A percentile compares a stretch with the other conserved stretches of the same genome.
Conservation (phyloP, 768 basidiomycete species). For the Rossbeevera mucosa region DNA sequence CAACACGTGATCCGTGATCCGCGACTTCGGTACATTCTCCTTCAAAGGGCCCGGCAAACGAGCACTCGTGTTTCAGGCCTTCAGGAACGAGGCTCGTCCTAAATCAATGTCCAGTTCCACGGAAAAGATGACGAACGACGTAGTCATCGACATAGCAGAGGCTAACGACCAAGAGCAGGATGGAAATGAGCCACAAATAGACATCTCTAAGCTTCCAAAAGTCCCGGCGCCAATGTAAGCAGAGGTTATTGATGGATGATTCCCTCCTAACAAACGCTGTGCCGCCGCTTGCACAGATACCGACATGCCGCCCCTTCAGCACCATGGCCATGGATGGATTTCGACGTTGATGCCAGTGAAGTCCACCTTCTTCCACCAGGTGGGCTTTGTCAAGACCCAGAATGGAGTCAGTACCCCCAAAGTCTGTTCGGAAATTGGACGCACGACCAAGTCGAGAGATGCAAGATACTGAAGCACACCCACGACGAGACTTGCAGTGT, state of each 20-base stretch:
- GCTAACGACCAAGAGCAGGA: conserved; percentile 1
- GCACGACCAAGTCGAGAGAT: conserved; percentile 28
- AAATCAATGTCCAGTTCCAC: background rate
- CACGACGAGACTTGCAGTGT: conserved; percentile 13
- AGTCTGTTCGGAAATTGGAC: conserved; percentile 36
- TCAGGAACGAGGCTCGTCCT: background rate
- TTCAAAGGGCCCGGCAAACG: conserved; percentile 12
- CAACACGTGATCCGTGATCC: too few species aligned
- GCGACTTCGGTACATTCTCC: too few species aligned
- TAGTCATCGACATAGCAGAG: conserved; percentile 10
- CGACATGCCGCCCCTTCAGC: conserved; percentile 39
- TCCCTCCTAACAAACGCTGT: background rate
- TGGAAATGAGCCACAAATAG: conserved; percentile 6
- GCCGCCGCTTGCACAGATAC: conserved; percentile 19
- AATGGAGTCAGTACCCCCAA: conserved; percentile 30
- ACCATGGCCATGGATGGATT: conserved; percentile 42
- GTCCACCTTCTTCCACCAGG: conserved; percentile 16
- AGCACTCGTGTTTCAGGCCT: conserved; percentile 8
- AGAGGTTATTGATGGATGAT: background rate
- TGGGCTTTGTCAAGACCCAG: background rate
- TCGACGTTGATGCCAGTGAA: conserved; percentile 26
- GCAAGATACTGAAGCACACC: conserved; percentile 21
- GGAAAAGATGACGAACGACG: conserved; percentile 11
- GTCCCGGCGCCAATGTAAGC: conserved; percentile 29
- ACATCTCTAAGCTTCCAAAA: conserved; percentile 12